Evolutionary conservation across 2,329 filamentous ascomycete genomes (phyloP).

Genomic region (Tolypocladium amazonense): DNA sequence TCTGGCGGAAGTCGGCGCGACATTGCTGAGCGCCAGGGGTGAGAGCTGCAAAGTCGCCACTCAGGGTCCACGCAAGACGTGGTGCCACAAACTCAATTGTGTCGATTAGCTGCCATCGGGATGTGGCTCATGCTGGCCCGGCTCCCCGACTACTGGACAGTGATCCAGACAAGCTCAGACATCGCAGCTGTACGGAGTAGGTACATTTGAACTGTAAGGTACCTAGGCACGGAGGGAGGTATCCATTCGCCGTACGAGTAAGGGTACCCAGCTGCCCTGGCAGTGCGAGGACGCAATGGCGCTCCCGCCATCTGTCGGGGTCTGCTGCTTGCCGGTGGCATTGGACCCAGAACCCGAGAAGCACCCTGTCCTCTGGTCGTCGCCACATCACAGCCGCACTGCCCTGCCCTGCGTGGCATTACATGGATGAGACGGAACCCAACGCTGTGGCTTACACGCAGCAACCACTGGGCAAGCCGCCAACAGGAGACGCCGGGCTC

Average conservation of each 20-base stretch:
- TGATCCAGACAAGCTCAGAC: background rate
- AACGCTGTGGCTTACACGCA: background rate
- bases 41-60: background rate
- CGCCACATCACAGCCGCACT: background rate
- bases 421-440: background rate
- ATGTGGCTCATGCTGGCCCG: background rate
- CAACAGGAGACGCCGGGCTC: background rate
- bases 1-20: background rate
- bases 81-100: slow-evolving; percentile 1
- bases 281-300: too few species aligned
- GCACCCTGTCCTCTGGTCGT: background rate
- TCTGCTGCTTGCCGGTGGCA: background rate
- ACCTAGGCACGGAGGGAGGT: background rate
- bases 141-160: background rate
- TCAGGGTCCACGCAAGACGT: background rate
- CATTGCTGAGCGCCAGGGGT: background rate
- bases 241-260: background rate
- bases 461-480: background rate
- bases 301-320: background rate
- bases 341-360: background rate
- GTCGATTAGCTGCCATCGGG: background rate
- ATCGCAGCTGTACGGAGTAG: background rate
- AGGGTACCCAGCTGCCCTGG: too few species aligned
- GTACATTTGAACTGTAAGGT: background rate
- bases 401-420: background rate